Base-by-base conservation (phyloP, 225 moss, liverwort and hornwort genomes). In the Lunularia cruciata region DNA sequence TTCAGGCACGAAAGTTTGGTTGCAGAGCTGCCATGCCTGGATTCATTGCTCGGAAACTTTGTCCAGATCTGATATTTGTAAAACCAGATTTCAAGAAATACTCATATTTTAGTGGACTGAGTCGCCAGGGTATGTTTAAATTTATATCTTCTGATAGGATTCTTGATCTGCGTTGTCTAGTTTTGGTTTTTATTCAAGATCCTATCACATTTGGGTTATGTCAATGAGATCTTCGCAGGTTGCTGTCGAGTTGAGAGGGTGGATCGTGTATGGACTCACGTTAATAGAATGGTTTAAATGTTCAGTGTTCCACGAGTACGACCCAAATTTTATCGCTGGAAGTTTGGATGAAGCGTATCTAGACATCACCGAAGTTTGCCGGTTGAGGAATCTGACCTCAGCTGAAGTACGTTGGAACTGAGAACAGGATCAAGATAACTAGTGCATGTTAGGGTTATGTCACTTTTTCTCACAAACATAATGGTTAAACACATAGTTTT, bases 331-430 rank as follows among this genome's bases (percentile, higher is more conserved):
- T 67, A 73, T 84, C 35, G 66, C 79, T 43, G 66, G 79, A 64
- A 84, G 83, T 59, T 37, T 84, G 79, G 79, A 84, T 55, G 83
- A 84, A 62, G 83, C 83, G n/a, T 84, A 79, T 37, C 71, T 84
- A 34, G 83, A 84, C 77, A 77, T 84, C 28, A 74, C 83, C 28
- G 60, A 67, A 23, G 5, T 58, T n/a, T 84, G 79, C 74, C 67
- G 74, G 11, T 63, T 54, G 52, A 56, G 79, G 30, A 77, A 68
- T 30, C 43, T 80, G 74, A 68, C 76, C 20, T 70, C 70, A 60
- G 83, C 76, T 54, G 79, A 79, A 61, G 83, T 83, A 69, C 22
- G 67, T 51, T 34, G 19, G 22, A 31, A 26, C 42, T 31, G 36
- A 60, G 10, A 19, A 19, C n/a, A 19, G 35, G 37, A 11, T 19